Evolutionary conservation across 345 rosid genomes (phyloP).

Genomic region (Mallotus nudiflorus): DNA sequence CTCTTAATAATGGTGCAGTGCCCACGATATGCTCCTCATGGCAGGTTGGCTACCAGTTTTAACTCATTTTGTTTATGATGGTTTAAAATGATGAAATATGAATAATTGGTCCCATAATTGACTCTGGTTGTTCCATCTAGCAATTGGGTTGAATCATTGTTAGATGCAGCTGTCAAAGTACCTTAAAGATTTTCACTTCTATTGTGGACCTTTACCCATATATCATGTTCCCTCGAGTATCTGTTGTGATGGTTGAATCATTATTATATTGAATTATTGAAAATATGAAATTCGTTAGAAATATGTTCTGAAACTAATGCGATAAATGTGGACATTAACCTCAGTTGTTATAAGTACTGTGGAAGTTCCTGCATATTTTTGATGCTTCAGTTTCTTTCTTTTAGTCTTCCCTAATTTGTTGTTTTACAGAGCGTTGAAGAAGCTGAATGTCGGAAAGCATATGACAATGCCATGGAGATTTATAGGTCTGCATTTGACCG

Average conservation of each 20-base stretch:
- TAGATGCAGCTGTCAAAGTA: neutral
- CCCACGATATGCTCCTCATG: constrained; percentile 97
- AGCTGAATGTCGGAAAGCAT: constrained; percentile 90
- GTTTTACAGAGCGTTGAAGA: constrained; percentile 91
- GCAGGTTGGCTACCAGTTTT: constrained; percentile 64
- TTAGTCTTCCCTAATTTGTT: neutral
- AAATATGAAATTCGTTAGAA: neutral
- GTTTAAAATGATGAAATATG: neutral
- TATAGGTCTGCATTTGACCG: constrained; percentile 72
- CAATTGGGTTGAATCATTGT: neutral
- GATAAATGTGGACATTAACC: neutral
- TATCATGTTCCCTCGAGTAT: too few species aligned
- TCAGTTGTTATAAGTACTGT: neutral
- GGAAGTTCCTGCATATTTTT: neutral
- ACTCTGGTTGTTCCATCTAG: neutral
- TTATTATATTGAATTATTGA: neutral
- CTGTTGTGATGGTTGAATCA: neutral
- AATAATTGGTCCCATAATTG: neutral
- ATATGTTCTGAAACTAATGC: neutral
- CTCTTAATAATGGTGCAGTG: constrained; percentile 94
- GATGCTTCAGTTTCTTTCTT: neutral
- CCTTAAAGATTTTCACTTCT: neutral
- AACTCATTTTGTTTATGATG: neutral
- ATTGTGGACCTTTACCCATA: too few species aligned
- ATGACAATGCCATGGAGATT: constrained; percentile 72